These are phyloP conservation scores for Maudiozyma pseudohumilis DNA, from an alignment of 805 yeast genomes.

Conservation along the genomic window DNA sequence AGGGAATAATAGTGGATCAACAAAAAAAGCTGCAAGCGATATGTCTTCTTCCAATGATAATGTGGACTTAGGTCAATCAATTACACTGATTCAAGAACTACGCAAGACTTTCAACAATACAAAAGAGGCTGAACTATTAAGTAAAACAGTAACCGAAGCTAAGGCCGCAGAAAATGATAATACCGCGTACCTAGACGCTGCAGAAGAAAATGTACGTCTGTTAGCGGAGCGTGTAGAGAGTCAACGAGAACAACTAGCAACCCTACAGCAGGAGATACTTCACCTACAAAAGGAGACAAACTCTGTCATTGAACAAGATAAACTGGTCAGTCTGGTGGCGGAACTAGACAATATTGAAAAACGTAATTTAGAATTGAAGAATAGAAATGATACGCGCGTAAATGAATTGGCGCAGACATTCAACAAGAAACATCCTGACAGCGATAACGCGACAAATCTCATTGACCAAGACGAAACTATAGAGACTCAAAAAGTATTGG, in stretches of 20 bases:
- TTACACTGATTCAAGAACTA: not conserved
- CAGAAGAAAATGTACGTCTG: constrained; percentile 6
- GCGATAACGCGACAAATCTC: not conserved
- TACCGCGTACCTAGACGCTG: constrained; percentile 5
- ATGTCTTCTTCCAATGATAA: too few species aligned
- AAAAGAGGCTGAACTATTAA: not conserved
- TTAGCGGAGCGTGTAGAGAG: constrained; percentile 7
- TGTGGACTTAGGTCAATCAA: not conserved
- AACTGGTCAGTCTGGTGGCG: constrained; percentile 14
- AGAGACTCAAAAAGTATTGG: constrained; percentile 8
- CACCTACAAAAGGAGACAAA: constrained; percentile 11
- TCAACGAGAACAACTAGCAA: constrained; percentile 5
- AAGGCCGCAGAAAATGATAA: not conserved
- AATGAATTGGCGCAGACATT: constrained; percentile 3
- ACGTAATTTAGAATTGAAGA: constrained; percentile 13
- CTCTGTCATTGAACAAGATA: constrained; percentile 10
- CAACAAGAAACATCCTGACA: not conserved
- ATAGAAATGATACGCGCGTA: constrained; percentile 14
- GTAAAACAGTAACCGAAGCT: not conserved
- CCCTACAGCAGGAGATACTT: constrained; percentile 8
- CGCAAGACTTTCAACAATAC: constrained; percentile 1
- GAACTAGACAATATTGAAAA: constrained; percentile 20
- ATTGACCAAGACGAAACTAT: constrained; percentile 5
- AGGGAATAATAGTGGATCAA: too few species aligned
- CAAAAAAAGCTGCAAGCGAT: too few species aligned